A percentile compares a stretch with the other conserved stretches of the same genome.
Conservation (phyloP, 2,329 filamentous ascomycete species). For the Aspergillus fumigatiaffinis region DNA sequence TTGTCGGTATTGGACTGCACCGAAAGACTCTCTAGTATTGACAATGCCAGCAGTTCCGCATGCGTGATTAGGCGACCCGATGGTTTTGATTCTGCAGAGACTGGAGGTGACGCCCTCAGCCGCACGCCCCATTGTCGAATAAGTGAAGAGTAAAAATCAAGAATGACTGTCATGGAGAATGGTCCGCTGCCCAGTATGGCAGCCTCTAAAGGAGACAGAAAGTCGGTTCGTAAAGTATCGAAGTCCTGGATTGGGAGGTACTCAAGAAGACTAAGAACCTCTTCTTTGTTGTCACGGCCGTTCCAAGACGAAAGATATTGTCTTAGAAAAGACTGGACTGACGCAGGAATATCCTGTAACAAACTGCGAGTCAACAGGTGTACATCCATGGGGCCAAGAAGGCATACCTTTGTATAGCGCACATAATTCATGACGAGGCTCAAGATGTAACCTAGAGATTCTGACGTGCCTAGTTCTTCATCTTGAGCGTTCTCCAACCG, state of each 20-base stretch:
- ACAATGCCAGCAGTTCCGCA: conserved; percentile 53
- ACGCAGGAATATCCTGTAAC: conserved; percentile 29
- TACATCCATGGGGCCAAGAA: not conserved
- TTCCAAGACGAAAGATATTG: conserved; percentile 61
- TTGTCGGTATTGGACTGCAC: conserved; percentile 14
- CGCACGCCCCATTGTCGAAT: conserved; percentile 53
- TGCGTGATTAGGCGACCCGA: conserved; percentile 47
- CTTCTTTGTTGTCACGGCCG: conserved; percentile 51
- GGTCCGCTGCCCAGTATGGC: conserved; percentile 36
- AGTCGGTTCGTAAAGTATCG: conserved; percentile 32
- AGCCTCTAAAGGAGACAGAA: conserved; percentile 39
- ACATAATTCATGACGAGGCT: conserved; percentile 31
- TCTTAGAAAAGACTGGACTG: conserved; percentile 35
- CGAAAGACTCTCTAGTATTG: conserved; percentile 54
- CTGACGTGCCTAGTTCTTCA: conserved; percentile 43
- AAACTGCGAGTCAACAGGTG: conserved; percentile 3
- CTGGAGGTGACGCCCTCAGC: conserved; percentile 26
- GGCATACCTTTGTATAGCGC: conserved; percentile 36
- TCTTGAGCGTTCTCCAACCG: conserved; percentile 36
- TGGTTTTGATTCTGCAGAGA: conserved; percentile 25
- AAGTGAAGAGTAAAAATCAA: conserved; percentile 64
- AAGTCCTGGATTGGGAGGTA: conserved; percentile 29
- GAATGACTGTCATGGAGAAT: conserved; percentile 55
- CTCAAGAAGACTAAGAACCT: conserved; percentile 34
- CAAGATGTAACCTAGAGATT: conserved; percentile 35